These are phyloP conservation scores for Pugionium cornutum DNA, from an alignment of 345 rosid species.

Conservation along the genomic window DNA sequence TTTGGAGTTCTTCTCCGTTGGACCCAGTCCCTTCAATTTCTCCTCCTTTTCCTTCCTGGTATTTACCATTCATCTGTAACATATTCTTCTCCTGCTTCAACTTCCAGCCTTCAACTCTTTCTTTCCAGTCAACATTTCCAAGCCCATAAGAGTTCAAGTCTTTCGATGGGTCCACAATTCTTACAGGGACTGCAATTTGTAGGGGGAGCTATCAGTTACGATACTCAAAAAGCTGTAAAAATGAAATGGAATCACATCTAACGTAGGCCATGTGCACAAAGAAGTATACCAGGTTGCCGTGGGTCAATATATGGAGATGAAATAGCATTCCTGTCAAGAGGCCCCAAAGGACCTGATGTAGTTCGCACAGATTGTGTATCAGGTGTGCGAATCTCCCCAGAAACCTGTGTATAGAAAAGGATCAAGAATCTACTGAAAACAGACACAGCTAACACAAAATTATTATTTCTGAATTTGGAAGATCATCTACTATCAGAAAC, in stretches of 20 bases:
- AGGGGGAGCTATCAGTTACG: conserved; percentile 26
- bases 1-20: conserved; percentile 95
- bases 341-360: conserved; percentile 96
- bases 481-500: conserved; percentile 1
- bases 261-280: not conserved
- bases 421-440: conserved; percentile 13
- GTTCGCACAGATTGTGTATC: conserved; percentile 93
- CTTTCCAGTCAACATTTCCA: conserved; percentile 98
- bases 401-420: conserved; percentile 52
- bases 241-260: conserved; percentile 15
- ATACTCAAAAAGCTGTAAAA: not conserved
- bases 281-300: conserved; percentile 81
- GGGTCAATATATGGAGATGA: conserved; percentile 97
- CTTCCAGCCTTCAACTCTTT: conserved; percentile 99
- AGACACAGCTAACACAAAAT: conserved; percentile 18
- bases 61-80: conserved; percentile 73
- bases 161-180: conserved; percentile 97
- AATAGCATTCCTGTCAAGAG: conserved; percentile 68
- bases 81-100: conserved; percentile 93
- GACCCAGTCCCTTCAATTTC: conserved; percentile 98
- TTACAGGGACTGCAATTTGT: conserved; percentile 74
- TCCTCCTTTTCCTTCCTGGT: conserved; percentile 85
- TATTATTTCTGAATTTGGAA: conserved; percentile 3
- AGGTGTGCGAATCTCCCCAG: conserved; percentile 94
- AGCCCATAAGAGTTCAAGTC: conserved; percentile 99